Evolutionary conservation across 192 early-diverging fungal species (phyloP).

Genomic region (Linnemannia elongata): DNA sequence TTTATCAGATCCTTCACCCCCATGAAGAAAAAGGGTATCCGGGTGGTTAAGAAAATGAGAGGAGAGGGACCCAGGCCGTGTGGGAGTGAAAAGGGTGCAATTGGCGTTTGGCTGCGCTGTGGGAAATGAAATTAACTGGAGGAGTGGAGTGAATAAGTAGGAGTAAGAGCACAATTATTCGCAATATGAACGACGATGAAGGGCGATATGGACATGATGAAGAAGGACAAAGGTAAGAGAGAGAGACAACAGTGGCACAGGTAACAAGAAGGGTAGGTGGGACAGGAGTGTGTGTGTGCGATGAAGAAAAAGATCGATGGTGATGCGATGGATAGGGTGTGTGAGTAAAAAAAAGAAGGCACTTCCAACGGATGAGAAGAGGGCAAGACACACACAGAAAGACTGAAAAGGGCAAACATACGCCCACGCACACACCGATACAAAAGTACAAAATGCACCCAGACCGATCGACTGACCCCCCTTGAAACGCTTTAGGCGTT

Average conservation of each 20-base stretch:
- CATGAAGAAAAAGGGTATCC: neutral
- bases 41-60: neutral
- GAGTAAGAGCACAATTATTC: neutral
- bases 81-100: neutral
- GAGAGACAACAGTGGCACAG: neutral
- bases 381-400: neutral
- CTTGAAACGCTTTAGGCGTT: neutral
- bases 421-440: neutral
- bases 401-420: neutral
- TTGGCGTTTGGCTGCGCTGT: conserved; percentile 8
- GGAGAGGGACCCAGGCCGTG: neutral
- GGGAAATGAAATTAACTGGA: conserved; percentile 2
- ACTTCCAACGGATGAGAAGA: neutral
- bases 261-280: neutral
- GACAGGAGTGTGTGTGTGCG: neutral
- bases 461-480: neutral
- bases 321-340: neutral
- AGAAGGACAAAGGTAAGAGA: too few relatives aligned
- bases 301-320: neutral
- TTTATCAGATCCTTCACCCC: neutral
- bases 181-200: neutral
- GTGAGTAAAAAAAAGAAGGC: neutral
- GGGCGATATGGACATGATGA: neutral
- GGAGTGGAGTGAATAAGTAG: neutral
- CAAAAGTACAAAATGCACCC: neutral